phyloP scores from a whole-genome alignment of 2,329 filamentous ascomycete species.

The Cercospora nicotianae region DNA sequence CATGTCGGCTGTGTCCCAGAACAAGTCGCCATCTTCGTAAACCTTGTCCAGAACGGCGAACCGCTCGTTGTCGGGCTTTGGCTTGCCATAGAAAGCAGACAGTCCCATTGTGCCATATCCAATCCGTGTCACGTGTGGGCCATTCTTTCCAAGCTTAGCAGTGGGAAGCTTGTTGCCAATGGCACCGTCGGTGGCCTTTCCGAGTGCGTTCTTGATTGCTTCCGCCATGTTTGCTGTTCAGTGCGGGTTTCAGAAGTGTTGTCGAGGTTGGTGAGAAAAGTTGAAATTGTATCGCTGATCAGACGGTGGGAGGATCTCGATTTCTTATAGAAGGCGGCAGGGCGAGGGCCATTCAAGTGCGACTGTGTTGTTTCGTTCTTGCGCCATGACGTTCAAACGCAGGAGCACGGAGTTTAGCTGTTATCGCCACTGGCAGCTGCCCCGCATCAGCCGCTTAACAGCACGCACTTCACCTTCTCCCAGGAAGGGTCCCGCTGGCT shows the following conservation, averaged over 20 bases:
- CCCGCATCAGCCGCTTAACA: not conserved
- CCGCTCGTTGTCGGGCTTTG: conserved; percentile 52
- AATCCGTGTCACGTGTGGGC: conserved; percentile 52
- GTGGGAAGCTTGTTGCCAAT: conserved; percentile 42
- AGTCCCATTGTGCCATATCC: conserved; percentile 59
- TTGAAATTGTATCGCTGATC: not conserved
- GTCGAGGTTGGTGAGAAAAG: not conserved
- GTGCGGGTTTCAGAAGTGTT: not conserved
- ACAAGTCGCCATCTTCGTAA: conserved; percentile 52
- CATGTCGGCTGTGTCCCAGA: conserved; percentile 52
- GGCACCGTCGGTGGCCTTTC: conserved; percentile 29
- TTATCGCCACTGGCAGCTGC: not conserved
- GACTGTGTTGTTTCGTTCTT: not conserved
- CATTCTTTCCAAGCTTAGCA: conserved; percentile 53
- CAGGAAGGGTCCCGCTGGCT: not conserved
- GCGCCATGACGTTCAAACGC: not conserved
- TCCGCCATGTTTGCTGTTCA: conserved; percentile 15
- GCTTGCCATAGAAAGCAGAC: conserved; percentile 48
- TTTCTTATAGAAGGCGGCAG: not conserved
- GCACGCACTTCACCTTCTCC: not conserved
- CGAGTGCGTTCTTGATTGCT: conserved; percentile 26
- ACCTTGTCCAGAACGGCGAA: conserved; percentile 54
- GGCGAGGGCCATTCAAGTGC: not conserved
- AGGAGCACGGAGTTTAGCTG: not conserved
- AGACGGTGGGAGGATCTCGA: not conserved